Evolutionary conservation across 129 eudicot species (phyloP).

Genomic region (Glebionis coronaria): DNA sequence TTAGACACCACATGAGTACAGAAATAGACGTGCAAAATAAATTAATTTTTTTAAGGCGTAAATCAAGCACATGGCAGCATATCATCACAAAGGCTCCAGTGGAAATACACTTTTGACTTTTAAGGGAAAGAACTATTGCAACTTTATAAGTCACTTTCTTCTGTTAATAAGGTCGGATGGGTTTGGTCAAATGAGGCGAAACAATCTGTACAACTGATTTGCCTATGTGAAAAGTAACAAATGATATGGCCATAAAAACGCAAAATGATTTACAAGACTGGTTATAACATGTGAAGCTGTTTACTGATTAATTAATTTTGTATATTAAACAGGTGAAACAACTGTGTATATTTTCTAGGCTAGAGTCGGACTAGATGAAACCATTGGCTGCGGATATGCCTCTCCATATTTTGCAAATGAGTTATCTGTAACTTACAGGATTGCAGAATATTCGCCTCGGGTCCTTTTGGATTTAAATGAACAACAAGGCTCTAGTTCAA

Average conservation of each 20-base stretch:
- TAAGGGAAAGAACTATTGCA: constrained; percentile 17
- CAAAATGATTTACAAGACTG: constrained; percentile 7
- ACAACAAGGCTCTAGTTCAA: too few species aligned
- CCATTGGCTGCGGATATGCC: not conserved
- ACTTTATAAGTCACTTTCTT: constrained; percentile 16
- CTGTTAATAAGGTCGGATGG: constrained; percentile 5
- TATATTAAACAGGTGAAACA: not conserved
- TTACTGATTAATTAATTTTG: not conserved
- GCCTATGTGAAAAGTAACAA: not conserved
- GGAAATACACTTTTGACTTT: constrained; percentile 31
- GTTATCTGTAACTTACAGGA: not conserved
- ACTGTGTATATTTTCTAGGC: not conserved
- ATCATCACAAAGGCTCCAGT: constrained; percentile 27
- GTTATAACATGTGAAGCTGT: not conserved
- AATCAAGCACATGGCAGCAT: constrained; percentile 36
- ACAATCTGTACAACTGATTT: constrained; percentile 14
- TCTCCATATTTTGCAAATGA: not conserved
- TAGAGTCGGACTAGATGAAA: not conserved
- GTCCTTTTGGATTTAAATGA: too few species aligned
- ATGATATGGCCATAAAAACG: not conserved
- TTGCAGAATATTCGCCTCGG: too few species aligned
- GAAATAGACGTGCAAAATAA: constrained; percentile 31
- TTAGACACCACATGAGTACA: constrained; percentile 13
- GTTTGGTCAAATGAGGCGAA: constrained; percentile 18
- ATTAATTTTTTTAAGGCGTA: constrained; percentile 16